phyloP scores from a whole-genome alignment of 257 asterid genomes.

The Verbascum thapsus region DNA sequence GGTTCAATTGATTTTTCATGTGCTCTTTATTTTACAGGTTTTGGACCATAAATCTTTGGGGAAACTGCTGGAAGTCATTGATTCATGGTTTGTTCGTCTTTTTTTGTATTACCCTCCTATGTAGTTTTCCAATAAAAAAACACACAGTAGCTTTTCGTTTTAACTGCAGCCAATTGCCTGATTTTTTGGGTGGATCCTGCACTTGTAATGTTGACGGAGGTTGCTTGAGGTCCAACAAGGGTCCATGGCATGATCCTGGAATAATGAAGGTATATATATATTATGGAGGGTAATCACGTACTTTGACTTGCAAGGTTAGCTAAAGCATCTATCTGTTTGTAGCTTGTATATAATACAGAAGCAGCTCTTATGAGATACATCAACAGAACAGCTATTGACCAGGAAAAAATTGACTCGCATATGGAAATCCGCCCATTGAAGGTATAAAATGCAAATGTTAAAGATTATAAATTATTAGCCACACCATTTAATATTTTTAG shows the following conservation, averaged over 20 bases:
- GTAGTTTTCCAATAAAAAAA: constrained; percentile 1
- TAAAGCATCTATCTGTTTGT: constrained; percentile 14
- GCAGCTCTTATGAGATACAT: constrained; percentile 48
- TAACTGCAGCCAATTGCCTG: constrained; percentile 78
- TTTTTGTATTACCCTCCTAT: constrained; percentile 4
- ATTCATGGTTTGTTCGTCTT: constrained; percentile 59
- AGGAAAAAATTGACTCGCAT: constrained; percentile 40
- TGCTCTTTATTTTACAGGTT: constrained; percentile 45
- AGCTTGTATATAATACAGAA: constrained; percentile 51
- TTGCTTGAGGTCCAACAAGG: constrained; percentile 85
- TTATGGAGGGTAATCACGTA: not conserved
- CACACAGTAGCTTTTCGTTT: constrained; percentile 14
- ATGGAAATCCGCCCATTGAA: constrained; percentile 40
- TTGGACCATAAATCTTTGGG: constrained; percentile 78
- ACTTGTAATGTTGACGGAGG: constrained; percentile 81
- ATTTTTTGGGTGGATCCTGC: constrained; percentile 93
- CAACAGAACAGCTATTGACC: constrained; percentile 40
- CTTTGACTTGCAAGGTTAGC: not conserved
- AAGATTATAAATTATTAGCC: not conserved
- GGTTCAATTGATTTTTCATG: constrained; percentile 27
- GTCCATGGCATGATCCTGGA: constrained; percentile 96
- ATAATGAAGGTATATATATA: constrained; percentile 74
- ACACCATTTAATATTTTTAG: not conserved
- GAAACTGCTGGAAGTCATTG: constrained; percentile 73
- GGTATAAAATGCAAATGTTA: constrained; percentile 30